Base-by-base conservation (phyloP, 805 yeast genomes). In the Saturnispora kantuleensis region DNA sequence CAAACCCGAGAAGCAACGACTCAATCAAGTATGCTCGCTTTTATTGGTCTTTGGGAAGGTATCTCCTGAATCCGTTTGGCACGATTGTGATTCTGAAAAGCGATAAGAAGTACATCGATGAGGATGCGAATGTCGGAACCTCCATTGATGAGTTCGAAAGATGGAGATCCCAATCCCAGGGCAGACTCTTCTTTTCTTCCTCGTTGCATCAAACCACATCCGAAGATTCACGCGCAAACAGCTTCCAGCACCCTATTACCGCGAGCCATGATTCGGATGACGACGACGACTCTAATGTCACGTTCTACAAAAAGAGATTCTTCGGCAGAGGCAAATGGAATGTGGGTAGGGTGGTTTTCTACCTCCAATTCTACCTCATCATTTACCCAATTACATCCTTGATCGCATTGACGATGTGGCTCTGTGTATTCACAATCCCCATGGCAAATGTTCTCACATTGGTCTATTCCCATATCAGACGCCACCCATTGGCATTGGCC, bases 311-410 rank as follows among this genome's bases (percentile, higher is more conserved):
- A 45, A 56, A 54, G 34, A 52, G 97, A 47, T 68, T 77, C 41
- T 90, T 93, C 60, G 97, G 97, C 31, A 73, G 97, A 60, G 97
- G 97, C 32, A 67, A 78, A 52, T 93, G 97, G 97, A 79, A 81
- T 13, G 58, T 79, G 15, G 96, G 96, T 1, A 71, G 97, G 50
- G 71, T 90, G 21, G 57, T 81, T 10, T 90, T 87, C 56, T 93
- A 79, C 57, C 2, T 79, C 2, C 74, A 76, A 52, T 89, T 79
- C 60, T 87, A 89, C 58, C 52, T 76, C 3, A 49, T 84, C 3
- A 57, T 89, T 26, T 82, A 79, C 48, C 97, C 97, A 1, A 56
- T 84, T 2, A 67, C 80, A 30, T 58, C 68, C 12, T 3, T 73
- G 0, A 67, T 87, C 6, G 73, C 83, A 5, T 52, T 75, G 1